Evolutionary conservation across 2,329 filamentous ascomycete genomes (phyloP), one percentile per base, ranked within the genome.

Genomic region (Botrytis squamosa): DNA sequence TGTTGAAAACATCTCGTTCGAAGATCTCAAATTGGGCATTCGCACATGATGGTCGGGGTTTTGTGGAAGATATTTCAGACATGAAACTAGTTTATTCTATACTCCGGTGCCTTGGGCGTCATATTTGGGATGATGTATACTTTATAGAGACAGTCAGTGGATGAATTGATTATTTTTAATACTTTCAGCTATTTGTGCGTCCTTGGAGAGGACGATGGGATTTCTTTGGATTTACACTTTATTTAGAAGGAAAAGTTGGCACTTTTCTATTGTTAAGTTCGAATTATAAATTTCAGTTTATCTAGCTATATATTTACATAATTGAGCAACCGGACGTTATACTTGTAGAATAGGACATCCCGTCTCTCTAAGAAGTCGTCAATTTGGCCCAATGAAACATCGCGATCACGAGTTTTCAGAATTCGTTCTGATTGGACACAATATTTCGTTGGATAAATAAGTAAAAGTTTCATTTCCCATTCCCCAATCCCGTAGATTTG

Each of bases 101-200:
- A 7, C 6, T 29, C 12, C 12, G 0, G 25, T 16, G 10, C 25
- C 14, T n/a, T 14, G 14, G 2, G 12, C 0, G 5, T 55, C 16
- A 55, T 29, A n/a, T 12, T 55, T 25, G 6, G 25, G 25, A 14
- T 52, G 25, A n/a, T n/a, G 10, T 52, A 12, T 52, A 52, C 22
- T 52, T 14, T 0, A n/a, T 52, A 25, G 49, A 25, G 49, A n/a
- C 25, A 55, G 25, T 29, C 2, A 55, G 25, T 3, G 49, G 25
- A 8, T 29, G 22, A 29, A 55, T 14, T 55, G 49, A 29, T 55
- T 16, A 16, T n/a, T 55, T n/a, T 55, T 29, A 12, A 55, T n/a
- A 2, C 25, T n/a, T 29, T 12, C 12, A 55, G 49, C 2, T 29
- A 29, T n/a, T 52, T n/a, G 49, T 55, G 25, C 5, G 12, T n/a